These are phyloP conservation scores for Penicillium pancosmium DNA, from an alignment of 495 filamentous ascomycete genomes.

Conservation along the genomic window DNA sequence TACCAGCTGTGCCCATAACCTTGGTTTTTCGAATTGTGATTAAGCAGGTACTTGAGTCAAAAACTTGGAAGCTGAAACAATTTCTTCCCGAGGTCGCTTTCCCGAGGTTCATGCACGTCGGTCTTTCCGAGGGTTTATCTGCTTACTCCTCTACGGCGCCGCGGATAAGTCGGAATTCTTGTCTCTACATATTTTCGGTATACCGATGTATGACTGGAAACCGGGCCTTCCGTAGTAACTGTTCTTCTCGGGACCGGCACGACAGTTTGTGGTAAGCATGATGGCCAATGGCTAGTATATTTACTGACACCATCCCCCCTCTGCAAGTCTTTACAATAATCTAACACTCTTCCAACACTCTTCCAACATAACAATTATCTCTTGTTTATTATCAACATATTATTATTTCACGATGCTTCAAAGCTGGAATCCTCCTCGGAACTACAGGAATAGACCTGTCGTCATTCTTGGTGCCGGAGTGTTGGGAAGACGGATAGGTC, in stretches of 20 bases:
- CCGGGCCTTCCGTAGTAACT: neutral
- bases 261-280: neutral
- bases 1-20: too few species aligned
- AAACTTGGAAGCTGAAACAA: too few species aligned
- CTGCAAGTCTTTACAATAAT: neutral
- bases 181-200: neutral
- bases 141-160: neutral
- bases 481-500: slow-evolving; percentile 48
- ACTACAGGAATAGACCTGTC: slow-evolving; percentile 43
- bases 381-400: neutral
- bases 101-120: neutral
- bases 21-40: too few species aligned
- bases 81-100: neutral
- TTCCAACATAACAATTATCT: neutral
- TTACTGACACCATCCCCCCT: neutral
- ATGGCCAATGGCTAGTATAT: neutral
- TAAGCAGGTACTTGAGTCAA: too few species aligned
- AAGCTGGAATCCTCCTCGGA: slow-evolving; percentile 33
- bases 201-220: neutral
- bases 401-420: slow-evolving; percentile 9
- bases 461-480: slow-evolving; percentile 50
- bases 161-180: neutral
- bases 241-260: neutral
- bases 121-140: neutral
- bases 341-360: neutral